A percentile compares a stretch with the other conserved stretches of the same genome.
phyloP scores from a whole-genome alignment of 257 asterid species.

The Penstemon newberryi region DNA sequence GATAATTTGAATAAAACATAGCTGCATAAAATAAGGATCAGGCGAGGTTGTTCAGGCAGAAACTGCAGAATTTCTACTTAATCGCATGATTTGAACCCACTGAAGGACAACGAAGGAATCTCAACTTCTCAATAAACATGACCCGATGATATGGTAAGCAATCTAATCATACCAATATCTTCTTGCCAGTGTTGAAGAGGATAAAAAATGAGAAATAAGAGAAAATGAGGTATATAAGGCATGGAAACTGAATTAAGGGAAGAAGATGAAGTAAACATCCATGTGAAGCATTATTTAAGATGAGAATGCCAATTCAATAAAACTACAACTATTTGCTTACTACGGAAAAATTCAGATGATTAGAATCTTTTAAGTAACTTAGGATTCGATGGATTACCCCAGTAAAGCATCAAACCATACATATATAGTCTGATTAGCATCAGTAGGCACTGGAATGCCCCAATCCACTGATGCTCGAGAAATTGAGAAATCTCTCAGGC shows the following conservation, averaged over 20 bases:
- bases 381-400: slow-evolving; percentile 66
- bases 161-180: neutral
- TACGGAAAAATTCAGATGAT: slow-evolving; percentile 4
- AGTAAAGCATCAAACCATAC: slow-evolving; percentile 98
- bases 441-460: slow-evolving; percentile 93
- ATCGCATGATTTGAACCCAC: neutral
- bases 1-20: slow-evolving; percentile 2
- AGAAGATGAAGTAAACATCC: slow-evolving; percentile 19
- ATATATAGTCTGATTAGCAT: slow-evolving; percentile 80
- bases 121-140: neutral
- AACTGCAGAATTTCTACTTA: slow-evolving; percentile 8
- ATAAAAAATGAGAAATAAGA: neutral
- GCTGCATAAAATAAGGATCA: neutral
- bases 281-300: neutral
- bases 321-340: slow-evolving; percentile 4
- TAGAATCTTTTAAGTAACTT: slow-evolving; percentile 15
- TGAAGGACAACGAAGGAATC: neutral
- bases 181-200: neutral
- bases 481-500: slow-evolving; percentile 90
- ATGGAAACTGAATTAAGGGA: neutral
- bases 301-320: neutral
- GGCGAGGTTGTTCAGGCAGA: neutral
- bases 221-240: neutral
- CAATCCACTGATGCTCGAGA: slow-evolving; percentile 87
- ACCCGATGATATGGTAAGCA: neutral